Conservation (phyloP, 2,329 filamentous ascomycete genomes). For the Sporothrix euskadiensis region DNA sequence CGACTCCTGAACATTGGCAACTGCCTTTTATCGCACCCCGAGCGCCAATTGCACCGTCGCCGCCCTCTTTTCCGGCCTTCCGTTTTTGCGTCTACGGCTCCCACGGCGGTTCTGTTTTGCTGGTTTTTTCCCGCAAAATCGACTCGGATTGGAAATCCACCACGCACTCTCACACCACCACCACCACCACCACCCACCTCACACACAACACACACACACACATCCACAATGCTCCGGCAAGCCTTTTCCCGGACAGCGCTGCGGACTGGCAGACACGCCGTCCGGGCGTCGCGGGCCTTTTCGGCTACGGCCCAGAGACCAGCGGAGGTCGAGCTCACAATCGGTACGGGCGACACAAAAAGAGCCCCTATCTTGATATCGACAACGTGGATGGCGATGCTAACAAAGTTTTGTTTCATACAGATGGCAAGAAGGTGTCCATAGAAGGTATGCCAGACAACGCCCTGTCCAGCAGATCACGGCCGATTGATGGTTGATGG, state of each 20-base stretch:
- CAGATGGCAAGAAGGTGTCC: slow-evolving; percentile 97
- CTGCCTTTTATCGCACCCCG: neutral
- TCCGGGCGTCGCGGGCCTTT: slow-evolving; percentile 72
- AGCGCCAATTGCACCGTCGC: slow-evolving; percentile 4
- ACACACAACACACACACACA: slow-evolving; percentile 31
- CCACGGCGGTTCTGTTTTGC: slow-evolving; percentile 23
- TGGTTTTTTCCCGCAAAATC: slow-evolving; percentile 35
- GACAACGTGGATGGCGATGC: slow-evolving; percentile 20
- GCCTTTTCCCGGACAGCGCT: slow-evolving; percentile 67
- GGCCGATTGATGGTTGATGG: neutral
- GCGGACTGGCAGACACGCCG: slow-evolving; percentile 61
- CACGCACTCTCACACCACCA: slow-evolving; percentile 31
- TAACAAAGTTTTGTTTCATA: slow-evolving; percentile 38
- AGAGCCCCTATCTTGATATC: neutral
- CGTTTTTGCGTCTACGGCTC: slow-evolving; percentile 29
- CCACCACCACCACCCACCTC: slow-evolving; percentile 37
- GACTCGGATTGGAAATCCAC: slow-evolving; percentile 28
- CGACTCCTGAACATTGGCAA: neutral
- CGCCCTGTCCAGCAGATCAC: neutral
- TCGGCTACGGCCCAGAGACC: slow-evolving; percentile 73
- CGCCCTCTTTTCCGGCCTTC: slow-evolving; percentile 23
- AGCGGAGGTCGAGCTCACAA: slow-evolving; percentile 94
- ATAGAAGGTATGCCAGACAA: slow-evolving; percentile 73
- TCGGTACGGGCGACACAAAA: slow-evolving; percentile 60
- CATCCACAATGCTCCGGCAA: slow-evolving; percentile 66